Conservation (phyloP, 2,329 filamentous ascomycete genomes). For the Ophiocordyceps unilateralis region DNA sequence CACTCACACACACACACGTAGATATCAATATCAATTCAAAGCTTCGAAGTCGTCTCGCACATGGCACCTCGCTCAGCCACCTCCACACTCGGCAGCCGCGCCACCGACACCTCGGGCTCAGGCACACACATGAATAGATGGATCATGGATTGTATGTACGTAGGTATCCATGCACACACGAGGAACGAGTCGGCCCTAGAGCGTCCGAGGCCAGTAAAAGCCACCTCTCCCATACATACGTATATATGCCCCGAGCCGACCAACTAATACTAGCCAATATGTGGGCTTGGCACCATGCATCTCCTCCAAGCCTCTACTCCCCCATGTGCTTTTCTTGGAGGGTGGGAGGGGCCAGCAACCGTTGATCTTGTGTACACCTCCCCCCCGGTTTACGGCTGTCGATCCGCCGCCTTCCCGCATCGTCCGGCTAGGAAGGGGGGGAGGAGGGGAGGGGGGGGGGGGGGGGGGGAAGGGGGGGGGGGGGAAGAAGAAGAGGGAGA, state of each 20-base stretch:
- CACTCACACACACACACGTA: neutral
- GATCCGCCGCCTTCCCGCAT: neutral
- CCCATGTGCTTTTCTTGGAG: too few species aligned
- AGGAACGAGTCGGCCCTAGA: neutral
- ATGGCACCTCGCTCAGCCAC: neutral
- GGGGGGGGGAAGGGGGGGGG: neutral
- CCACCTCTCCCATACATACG: neutral
- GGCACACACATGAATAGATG: neutral
- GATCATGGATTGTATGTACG: neutral
- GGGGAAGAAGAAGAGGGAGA: neutral
- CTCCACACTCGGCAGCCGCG: neutral
- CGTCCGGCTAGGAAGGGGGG: neutral
- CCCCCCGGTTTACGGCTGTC: neutral
- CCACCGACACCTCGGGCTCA: neutral
- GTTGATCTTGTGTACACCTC: too few species aligned
- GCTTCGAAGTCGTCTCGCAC: neutral
- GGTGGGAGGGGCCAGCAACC: too few species aligned
- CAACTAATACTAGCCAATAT: too few species aligned
- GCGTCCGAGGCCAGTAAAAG: neutral
- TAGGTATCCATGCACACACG: neutral
- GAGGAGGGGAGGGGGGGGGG: neutral
- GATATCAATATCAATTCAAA: too few species aligned
- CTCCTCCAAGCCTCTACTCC: too few species aligned
- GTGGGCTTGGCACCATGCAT: too few species aligned
- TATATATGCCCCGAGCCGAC: too few species aligned